phyloP scores from a whole-genome alignment of 495 filamentous ascomycete genomes.

The Xylaria sp. region DNA sequence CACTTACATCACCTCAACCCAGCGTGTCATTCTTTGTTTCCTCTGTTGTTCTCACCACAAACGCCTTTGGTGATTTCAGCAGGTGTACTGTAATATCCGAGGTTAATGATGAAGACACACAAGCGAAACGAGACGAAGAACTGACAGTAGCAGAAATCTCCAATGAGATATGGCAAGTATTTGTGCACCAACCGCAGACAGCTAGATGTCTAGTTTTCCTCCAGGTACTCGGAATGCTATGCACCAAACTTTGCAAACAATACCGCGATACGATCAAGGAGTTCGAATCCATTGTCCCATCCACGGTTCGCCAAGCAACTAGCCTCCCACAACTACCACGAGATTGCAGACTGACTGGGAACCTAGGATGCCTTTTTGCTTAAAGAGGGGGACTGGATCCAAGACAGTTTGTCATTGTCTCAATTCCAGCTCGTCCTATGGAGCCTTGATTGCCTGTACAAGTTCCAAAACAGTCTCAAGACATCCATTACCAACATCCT shows the following conservation, averaged over 20 bases:
- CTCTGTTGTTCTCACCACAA: slow-evolving; percentile 30
- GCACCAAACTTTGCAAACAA: slow-evolving; percentile 12
- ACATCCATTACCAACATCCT: not conserved
- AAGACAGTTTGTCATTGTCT: not conserved
- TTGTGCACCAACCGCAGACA: slow-evolving; percentile 32
- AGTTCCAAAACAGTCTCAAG: slow-evolving; percentile 7
- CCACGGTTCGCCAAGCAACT: not conserved
- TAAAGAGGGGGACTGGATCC: not conserved
- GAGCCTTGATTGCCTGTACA: not conserved
- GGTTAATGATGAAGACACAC: not conserved
- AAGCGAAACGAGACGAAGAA: not conserved
- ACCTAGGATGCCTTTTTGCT: not conserved
- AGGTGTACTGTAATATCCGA: slow-evolving; percentile 29
- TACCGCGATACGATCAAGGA: not conserved
- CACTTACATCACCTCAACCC: not conserved
- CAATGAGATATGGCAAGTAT: slow-evolving; percentile 27
- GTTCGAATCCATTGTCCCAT: not conserved
- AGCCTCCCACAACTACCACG: not conserved
- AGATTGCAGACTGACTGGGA: not conserved
- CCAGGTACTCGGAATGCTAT: slow-evolving; percentile 24
- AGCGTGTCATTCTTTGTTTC: slow-evolving; percentile 16
- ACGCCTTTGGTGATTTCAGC: slow-evolving; percentile 32
- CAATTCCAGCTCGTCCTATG: slow-evolving; percentile 2
- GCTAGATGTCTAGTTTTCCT: slow-evolving; percentile 33
- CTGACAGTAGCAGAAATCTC: not conserved